Evolutionary conservation across 768 basidiomycete species (phyloP).

Genomic region (Crepidotus variabilis): DNA sequence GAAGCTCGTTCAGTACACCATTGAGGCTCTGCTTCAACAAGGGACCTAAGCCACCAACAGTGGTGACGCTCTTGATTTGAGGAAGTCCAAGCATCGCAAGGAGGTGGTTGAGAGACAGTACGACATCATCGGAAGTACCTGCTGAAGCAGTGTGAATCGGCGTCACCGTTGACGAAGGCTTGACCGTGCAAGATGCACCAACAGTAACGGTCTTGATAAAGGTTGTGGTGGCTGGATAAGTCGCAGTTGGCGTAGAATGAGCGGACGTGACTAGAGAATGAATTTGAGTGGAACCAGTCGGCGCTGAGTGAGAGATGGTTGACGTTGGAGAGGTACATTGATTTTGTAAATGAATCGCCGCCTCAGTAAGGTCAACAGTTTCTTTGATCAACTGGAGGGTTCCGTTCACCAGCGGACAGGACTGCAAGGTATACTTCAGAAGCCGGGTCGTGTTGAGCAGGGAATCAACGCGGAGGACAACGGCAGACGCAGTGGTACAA

Average conservation of each 20-base stretch:
- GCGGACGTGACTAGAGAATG: not conserved
- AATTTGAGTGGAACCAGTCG: too few relatives aligned
- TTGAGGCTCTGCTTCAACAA: slow-evolving; percentile 15
- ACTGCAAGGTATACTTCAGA: not conserved
- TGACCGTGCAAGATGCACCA: not conserved
- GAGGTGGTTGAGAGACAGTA: slow-evolving; percentile 22
- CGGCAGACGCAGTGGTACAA: not conserved
- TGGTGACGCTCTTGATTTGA: slow-evolving; percentile 10
- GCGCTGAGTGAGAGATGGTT: too few relatives aligned
- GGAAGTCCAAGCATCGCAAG: slow-evolving; percentile 16
- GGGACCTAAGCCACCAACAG: slow-evolving; percentile 18
- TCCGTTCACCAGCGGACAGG: not conserved
- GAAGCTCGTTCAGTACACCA: slow-evolving; percentile 17
- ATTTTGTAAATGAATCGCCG: not conserved
- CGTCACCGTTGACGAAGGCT: not conserved
- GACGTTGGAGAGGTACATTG: not conserved
- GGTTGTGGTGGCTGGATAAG: not conserved
- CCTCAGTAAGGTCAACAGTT: not conserved
- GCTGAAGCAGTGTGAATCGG: slow-evolving; percentile 2
- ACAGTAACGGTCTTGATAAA: not conserved
- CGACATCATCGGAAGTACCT: slow-evolving; percentile 8
- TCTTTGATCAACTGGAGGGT: not conserved
- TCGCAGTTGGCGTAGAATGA: not conserved
- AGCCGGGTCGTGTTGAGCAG: not conserved
- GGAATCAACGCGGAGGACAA: not conserved